These are phyloP conservation scores for Lathyrus tuberosus DNA, from an alignment of 306 rosid species.

Conservation along the genomic window DNA sequence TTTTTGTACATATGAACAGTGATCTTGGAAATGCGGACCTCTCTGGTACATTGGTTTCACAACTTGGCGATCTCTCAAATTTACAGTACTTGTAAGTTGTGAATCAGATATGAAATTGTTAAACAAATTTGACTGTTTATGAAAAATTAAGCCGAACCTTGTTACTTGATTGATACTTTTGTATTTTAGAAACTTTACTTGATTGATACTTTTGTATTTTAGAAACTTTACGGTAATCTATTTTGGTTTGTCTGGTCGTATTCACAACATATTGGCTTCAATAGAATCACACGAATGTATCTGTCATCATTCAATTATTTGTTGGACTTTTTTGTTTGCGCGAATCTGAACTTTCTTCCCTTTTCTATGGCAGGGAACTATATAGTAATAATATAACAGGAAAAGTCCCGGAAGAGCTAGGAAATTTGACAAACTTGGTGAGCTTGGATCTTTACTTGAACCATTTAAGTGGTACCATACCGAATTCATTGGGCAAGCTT, in stretches of 20 bases:
- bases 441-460: slow-evolving; percentile 95
- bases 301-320: slow-evolving; percentile 18
- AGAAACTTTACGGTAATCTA: too few relatives aligned
- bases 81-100: slow-evolving; percentile 90
- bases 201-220: neutral
- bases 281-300: neutral
- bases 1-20: slow-evolving; percentile 52
- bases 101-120: slow-evolving; percentile 21
- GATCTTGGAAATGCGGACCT: slow-evolving; percentile 97
- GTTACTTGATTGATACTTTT: neutral
- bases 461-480: slow-evolving; percentile 56
- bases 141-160: neutral
- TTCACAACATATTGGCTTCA: slow-evolving; percentile 15
- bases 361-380: slow-evolving; percentile 69
- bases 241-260: slow-evolving; percentile 29
- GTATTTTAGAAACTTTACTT: slow-evolving; percentile 5
- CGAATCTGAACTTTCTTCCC: slow-evolving; percentile 26
- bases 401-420: slow-evolving; percentile 74
- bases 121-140: slow-evolving; percentile 21
- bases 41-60: slow-evolving; percentile 71
- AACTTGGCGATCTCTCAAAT: slow-evolving; percentile 72
- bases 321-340: slow-evolving; percentile 18
- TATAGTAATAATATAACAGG: slow-evolving; percentile 74
- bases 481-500: slow-evolving; percentile 60
- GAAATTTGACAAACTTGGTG: slow-evolving; percentile 75